Evolutionary conservation across 306 rosid species (phyloP).

Genomic region (Cucurbita pepo): DNA sequence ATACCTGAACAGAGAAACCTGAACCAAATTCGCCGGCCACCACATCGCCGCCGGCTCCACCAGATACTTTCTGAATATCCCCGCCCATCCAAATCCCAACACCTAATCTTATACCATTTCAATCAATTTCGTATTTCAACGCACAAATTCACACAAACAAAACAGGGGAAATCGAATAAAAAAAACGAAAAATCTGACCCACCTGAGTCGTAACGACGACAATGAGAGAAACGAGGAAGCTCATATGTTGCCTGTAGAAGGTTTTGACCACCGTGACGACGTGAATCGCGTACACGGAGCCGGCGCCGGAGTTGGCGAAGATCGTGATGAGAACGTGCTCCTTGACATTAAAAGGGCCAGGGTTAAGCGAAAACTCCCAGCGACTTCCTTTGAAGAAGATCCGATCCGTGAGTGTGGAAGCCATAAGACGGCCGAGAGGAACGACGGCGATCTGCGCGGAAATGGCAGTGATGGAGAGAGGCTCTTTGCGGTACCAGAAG

Average conservation of each 20-base stretch:
- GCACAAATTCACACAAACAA: not conserved
- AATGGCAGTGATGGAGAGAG: conserved; percentile 65
- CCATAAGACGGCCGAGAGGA: conserved; percentile 83
- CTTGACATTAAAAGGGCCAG: conserved; percentile 84
- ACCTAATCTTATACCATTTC: conserved; percentile 31
- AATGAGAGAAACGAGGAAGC: conserved; percentile 55
- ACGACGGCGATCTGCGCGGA: conserved; percentile 92
- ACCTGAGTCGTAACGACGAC: conserved; percentile 85
- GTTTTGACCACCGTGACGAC: conserved; percentile 63
- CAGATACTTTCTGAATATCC: conserved; percentile 63
- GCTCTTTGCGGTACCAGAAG: conserved; percentile 83
- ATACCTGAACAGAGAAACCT: conserved; percentile 92
- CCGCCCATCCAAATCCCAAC: conserved; percentile 96
- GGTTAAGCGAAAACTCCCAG: conserved; percentile 60
- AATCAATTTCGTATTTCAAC: not conserved
- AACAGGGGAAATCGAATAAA: not conserved
- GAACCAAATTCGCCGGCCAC: conserved; percentile 97
- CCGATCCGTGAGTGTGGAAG: conserved; percentile 33
- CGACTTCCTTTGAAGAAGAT: conserved; percentile 38
- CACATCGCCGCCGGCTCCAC: conserved; percentile 96
- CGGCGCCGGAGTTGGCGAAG: conserved; percentile 92
- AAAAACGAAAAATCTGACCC: not conserved
- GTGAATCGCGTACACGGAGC: conserved; percentile 83
- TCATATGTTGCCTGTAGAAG: conserved; percentile 35
- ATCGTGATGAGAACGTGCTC: conserved; percentile 90